A percentile compares a stretch with the other conserved stretches of the same genome.
Conservation (phyloP, 2,329 filamentous ascomycete species). For the Endoconidiophora laricicola region DNA sequence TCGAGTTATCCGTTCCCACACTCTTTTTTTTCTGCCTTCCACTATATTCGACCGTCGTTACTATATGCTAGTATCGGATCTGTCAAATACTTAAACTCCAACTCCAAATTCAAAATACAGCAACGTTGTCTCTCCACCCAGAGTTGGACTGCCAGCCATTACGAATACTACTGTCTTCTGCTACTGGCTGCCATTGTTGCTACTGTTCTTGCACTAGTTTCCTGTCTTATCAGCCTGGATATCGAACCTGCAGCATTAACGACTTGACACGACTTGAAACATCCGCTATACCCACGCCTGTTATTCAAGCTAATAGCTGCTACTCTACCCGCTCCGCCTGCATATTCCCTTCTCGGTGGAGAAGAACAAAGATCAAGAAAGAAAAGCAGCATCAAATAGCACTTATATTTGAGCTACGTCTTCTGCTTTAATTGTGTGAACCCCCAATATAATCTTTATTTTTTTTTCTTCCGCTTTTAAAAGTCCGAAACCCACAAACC, state of each 20-base stretch:
- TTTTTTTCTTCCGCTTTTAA: background rate
- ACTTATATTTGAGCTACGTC: too few species aligned
- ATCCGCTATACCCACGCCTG: conserved; percentile 3
- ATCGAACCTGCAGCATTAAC: background rate
- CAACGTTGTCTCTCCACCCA: background rate
- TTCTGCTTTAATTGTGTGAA: background rate
- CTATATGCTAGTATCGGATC: background rate
- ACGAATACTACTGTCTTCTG: background rate
- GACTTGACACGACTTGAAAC: conserved; percentile 2
- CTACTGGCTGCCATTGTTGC: background rate
- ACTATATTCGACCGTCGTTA: background rate
- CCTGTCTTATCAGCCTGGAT: background rate
- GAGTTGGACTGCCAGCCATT: background rate
- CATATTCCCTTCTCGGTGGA: background rate
- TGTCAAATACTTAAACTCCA: background rate
- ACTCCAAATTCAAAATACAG: background rate
- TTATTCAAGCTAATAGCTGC: background rate
- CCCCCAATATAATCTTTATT: background rate
- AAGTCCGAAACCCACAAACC: background rate
- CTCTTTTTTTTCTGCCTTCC: background rate
- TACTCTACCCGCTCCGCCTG: background rate
- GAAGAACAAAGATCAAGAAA: background rate
- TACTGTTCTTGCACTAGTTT: too few species aligned
- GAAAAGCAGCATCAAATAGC: background rate
- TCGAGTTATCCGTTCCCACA: too few species aligned